Percentiles rank a stretch among this genome's conserved stretches.
Evolutionary conservation across 1,284 basidiomycete species (phyloP).

Genomic region (Dichomitus squalens): DNA sequence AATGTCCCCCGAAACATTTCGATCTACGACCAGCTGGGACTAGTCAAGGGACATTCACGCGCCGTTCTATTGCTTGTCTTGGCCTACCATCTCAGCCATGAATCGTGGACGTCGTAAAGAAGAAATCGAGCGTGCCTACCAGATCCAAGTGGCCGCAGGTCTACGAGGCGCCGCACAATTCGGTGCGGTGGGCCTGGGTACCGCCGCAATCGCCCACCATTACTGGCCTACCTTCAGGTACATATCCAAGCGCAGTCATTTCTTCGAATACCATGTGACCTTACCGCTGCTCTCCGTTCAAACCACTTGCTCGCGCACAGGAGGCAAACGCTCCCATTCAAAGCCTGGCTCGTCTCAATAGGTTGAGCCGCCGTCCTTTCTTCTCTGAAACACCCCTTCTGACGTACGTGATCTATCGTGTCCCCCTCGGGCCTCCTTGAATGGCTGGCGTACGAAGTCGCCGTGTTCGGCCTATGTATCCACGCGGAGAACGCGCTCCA

Average conservation of each 20-base stretch:
- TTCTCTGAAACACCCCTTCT: not conserved
- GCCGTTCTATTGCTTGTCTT: not conserved
- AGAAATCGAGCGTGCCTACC: constrained; percentile 32
- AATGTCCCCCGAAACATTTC: too few relatives aligned
- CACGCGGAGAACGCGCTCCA: constrained; percentile 78
- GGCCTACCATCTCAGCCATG: constrained; percentile 17
- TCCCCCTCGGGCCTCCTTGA: not conserved
- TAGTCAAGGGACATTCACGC: not conserved
- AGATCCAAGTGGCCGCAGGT: constrained; percentile 28
- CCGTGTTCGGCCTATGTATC: constrained; percentile 72
- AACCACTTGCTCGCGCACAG: constrained; percentile 36
- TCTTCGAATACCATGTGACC: too few relatives aligned
- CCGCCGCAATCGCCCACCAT: constrained; percentile 69
- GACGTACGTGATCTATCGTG: not conserved
- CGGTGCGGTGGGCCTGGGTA: constrained; percentile 58
- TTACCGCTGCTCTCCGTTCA: too few relatives aligned
- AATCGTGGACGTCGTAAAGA: constrained; percentile 29
- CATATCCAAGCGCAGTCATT: too few relatives aligned
- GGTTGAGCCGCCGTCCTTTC: constrained; percentile 36
- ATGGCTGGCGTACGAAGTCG: constrained; percentile 34
- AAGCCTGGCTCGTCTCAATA: constrained; percentile 72
- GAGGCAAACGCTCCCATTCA: constrained; percentile 80
- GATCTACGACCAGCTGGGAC: too few relatives aligned
- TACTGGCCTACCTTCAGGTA: constrained; percentile 81
- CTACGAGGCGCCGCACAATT: constrained; percentile 61